A percentile compares a stretch with the other conserved stretches of the same genome.
phyloP scores from a whole-genome alignment of 2,329 filamentous ascomycete genomes.

The Daldinia eschscholtzii region DNA sequence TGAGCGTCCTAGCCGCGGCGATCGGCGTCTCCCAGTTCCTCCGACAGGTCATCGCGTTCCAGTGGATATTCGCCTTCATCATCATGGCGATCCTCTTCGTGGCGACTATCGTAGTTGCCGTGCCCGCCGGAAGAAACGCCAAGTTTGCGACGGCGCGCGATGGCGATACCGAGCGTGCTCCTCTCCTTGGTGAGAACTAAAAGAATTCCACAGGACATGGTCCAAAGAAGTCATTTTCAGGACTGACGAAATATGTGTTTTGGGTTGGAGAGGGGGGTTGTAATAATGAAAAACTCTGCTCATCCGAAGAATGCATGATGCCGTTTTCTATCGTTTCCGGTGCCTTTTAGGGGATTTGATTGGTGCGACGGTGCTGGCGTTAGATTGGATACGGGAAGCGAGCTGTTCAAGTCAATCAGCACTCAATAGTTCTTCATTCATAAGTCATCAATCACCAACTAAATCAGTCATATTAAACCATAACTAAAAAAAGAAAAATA shows the following conservation, averaged over 20 bases:
- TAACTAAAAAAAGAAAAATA: neutral
- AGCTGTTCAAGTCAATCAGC: slow-evolving; percentile 4
- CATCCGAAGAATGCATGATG: slow-evolving; percentile 14
- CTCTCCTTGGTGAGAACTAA: slow-evolving; percentile 67
- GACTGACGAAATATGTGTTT: neutral
- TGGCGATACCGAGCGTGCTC: slow-evolving; percentile 70
- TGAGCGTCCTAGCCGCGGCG: slow-evolving; percentile 79
- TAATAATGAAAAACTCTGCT: slow-evolving; percentile 18
- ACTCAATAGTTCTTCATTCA: neutral
- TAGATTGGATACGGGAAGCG: slow-evolving; percentile 4
- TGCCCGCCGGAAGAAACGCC: slow-evolving; percentile 71
- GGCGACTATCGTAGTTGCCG: slow-evolving; percentile 72
- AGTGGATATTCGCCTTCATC: slow-evolving; percentile 93
- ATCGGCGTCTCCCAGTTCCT: slow-evolving; percentile 84
- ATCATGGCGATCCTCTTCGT: slow-evolving; percentile 83
- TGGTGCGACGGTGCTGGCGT: slow-evolving; percentile 25
- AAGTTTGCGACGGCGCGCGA: slow-evolving; percentile 61
- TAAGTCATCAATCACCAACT: neutral
- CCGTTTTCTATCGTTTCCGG: slow-evolving; percentile 3
- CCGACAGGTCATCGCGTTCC: slow-evolving; percentile 78
- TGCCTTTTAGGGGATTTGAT: neutral
- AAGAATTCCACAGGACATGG: neutral
- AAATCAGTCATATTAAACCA: neutral
- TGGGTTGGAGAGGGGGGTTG: neutral
- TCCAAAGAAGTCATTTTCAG: neutral